phyloP scores from a whole-genome alignment of 1,284 basidiomycete species.

The Ceratobasidium sp. region DNA sequence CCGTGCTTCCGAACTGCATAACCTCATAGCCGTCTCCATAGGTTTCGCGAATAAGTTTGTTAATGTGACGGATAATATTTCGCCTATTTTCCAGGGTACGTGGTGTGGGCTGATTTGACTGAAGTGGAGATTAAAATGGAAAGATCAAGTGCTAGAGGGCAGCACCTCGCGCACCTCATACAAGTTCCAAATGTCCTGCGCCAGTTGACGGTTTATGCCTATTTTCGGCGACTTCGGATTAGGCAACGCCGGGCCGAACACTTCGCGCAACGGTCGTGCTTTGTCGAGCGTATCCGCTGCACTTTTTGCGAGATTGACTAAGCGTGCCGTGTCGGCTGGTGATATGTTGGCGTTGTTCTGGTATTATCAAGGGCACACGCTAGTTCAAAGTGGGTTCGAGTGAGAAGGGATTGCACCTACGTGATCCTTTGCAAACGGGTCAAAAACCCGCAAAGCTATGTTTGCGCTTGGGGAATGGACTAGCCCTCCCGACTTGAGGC shows the following conservation, averaged over 20 bases:
- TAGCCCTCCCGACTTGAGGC: conserved; percentile 27
- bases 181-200: conserved; percentile 36
- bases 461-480: conserved; percentile 11
- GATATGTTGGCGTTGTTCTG: conserved; percentile 17
- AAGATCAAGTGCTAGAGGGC: background rate
- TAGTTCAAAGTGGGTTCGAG: background rate
- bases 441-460: conserved; percentile 13
- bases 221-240: conserved; percentile 25
- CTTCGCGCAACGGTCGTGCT: conserved; percentile 30
- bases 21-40: conserved; percentile 58
- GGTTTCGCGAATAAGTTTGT: conserved; percentile 51
- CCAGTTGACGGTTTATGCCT: conserved; percentile 11
- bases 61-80: conserved; percentile 48
- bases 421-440: conserved; percentile 31
- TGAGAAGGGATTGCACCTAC: conserved; percentile 1
- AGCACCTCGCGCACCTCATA: conserved; percentile 13
- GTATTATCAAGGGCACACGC: background rate
- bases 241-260: conserved; percentile 18
- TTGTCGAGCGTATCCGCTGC: conserved; percentile 36
- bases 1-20: conserved; percentile 62
- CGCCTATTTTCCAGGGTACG: conserved; percentile 45
- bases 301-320: conserved; percentile 33
- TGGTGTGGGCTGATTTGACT: conserved; percentile 45
- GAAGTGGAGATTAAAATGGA: background rate
- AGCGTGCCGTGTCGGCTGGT: conserved; percentile 30